phyloP scores from a whole-genome alignment of 139 green algal genomes.

The Chlamydomonas incerta region DNA sequence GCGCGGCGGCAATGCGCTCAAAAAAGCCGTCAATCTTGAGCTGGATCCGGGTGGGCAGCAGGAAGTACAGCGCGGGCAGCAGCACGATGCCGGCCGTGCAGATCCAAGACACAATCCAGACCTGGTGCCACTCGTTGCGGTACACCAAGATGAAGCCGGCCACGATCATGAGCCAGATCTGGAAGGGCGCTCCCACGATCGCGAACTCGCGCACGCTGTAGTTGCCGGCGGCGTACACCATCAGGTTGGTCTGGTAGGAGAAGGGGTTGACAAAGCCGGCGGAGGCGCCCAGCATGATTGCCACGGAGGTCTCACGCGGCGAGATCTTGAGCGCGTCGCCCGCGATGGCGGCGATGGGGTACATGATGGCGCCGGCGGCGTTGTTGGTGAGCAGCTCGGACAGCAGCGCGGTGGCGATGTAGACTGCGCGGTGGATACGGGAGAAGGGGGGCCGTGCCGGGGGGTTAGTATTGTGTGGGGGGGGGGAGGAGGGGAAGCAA shows the following conservation, averaged over 20 bases:
- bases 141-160: slow-evolving; percentile 36
- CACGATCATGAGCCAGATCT: slow-evolving; percentile 45
- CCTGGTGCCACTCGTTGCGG: slow-evolving; percentile 5
- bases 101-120: background rate
- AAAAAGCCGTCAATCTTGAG: background rate
- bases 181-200: slow-evolving; percentile 61
- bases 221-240: slow-evolving; percentile 75
- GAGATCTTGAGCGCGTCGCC: slow-evolving; percentile 48
- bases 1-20: background rate
- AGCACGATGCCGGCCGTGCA: background rate
- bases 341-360: slow-evolving; percentile 45
- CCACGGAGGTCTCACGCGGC: slow-evolving; percentile 48
- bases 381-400: slow-evolving; percentile 80
- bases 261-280: slow-evolving; percentile 72
- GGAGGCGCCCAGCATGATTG: slow-evolving; percentile 69
- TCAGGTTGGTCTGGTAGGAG: slow-evolving; percentile 83
- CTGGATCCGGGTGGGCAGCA: background rate
- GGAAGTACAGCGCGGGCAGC: background rate
- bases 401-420: slow-evolving; percentile 69
- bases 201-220: slow-evolving; percentile 71
- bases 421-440: background rate
- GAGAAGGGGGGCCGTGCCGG: background rate
- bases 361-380: slow-evolving; percentile 58
- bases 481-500: too few relatives aligned
- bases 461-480: too few relatives aligned